These are phyloP conservation scores for Ophiostoma sp. DNA, from an alignment of 2,329 filamentous ascomycete species.

Conservation along the genomic window DNA sequence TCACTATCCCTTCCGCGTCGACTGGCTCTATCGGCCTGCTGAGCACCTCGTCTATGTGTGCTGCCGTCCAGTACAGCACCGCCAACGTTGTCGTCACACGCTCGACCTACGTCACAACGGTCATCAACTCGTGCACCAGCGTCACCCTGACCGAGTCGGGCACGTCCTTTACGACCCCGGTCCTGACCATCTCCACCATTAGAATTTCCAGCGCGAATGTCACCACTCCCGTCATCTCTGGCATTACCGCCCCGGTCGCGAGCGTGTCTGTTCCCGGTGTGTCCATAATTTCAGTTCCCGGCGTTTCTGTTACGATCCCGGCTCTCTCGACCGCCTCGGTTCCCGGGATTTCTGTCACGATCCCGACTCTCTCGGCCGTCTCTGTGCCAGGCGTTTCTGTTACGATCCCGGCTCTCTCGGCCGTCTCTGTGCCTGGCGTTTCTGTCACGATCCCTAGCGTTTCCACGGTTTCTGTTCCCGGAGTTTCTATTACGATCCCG, in stretches of 20 bases:
- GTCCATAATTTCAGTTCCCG: not conserved
- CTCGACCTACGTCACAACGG: not conserved
- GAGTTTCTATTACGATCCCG: too few relatives aligned
- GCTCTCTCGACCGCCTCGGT: not conserved
- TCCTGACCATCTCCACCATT: not conserved
- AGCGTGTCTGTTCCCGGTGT: not conserved
- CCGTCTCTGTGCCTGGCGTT: not conserved
- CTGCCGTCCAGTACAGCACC: not conserved
- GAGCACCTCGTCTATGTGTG: conserved; percentile 1
- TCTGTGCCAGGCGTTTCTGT: not conserved
- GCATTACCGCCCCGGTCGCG: not conserved
- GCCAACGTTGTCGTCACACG: not conserved
- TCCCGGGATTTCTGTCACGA: not conserved
- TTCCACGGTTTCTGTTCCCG: too few relatives aligned
- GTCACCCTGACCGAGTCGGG: not conserved
- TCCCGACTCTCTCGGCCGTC: not conserved
- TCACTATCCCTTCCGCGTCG: not conserved
- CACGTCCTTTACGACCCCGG: not conserved
- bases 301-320: not conserved
- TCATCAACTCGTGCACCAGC: conserved; percentile 1
- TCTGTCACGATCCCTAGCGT: too few relatives aligned
- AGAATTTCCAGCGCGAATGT: not conserved
- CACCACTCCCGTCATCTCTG: not conserved
- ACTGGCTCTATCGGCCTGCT: not conserved
- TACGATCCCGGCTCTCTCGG: too few relatives aligned